Percentiles rank a stretch among this genome's conserved stretches.
These are phyloP conservation scores for Daldinia eschscholtzii DNA, from an alignment of 2,329 filamentous ascomycete genomes.

Conservation along the genomic window DNA sequence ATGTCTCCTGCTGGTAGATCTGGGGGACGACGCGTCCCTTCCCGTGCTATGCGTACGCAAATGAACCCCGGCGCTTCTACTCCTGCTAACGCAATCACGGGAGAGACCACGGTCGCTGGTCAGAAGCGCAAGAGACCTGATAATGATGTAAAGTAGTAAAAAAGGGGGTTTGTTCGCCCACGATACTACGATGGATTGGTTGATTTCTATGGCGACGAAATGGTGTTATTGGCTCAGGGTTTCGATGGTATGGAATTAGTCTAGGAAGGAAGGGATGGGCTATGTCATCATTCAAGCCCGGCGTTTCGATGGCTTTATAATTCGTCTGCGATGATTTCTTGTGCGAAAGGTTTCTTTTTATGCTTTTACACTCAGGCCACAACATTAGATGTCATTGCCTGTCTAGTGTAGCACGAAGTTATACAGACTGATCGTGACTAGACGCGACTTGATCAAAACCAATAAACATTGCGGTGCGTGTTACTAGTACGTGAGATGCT, in stretches of 20 bases:
- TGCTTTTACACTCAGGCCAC: neutral
- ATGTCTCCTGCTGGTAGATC: conserved; percentile 27
- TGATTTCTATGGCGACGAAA: neutral
- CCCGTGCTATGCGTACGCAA: neutral
- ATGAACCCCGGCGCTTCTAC: neutral
- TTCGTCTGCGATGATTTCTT: neutral
- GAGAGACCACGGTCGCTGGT: neutral
- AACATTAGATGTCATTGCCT: neutral
- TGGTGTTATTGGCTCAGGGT: conserved; percentile 5
- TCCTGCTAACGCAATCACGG: neutral
- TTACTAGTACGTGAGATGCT: neutral
- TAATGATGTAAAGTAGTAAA: neutral
- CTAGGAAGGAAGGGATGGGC: conserved; percentile 3
- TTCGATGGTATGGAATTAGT: neutral
- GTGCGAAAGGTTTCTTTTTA: neutral
- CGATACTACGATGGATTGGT: neutral
- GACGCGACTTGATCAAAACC: neutral
- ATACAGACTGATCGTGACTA: neutral
- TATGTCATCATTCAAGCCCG: neutral
- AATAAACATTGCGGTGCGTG: neutral
- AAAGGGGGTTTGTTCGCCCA: neutral
- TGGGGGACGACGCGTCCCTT: neutral
- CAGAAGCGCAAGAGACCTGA: conserved; percentile 7
- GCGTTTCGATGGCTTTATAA: neutral
- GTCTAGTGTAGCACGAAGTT: neutral